Base-by-base conservation (phyloP, 352 stramenopile species). In the Globisporangium nunn region DNA sequence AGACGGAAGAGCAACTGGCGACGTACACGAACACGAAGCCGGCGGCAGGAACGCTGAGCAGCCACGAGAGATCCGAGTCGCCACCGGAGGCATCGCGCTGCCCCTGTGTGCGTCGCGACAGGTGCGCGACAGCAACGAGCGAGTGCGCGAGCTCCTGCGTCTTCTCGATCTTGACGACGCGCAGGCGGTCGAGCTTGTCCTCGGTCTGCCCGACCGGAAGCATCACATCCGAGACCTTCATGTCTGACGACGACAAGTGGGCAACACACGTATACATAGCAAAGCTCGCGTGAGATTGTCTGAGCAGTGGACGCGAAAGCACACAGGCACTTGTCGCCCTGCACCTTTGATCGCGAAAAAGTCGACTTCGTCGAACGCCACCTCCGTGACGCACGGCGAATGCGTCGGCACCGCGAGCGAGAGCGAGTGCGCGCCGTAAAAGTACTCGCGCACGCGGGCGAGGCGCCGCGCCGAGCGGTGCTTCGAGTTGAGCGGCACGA, bases 21-120 rank as follows among this genome's bases (percentile, higher is more conserved):
- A 81, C 81, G 50, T 78, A 95, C 85, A 95, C 73, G 62, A 88
- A 88, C 15, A 95, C 82, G 58, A 93, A 95, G 14, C 85, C 85
- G 37, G 83, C 85, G 31, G 82, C 77, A 0, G 81, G 78, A 0
- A 75, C 62, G 43, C 60, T 53, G 30, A 94, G 67, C 45, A 91
- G 61, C 79, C 78, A 87, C 29, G 78, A 81, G 46, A 78, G 62
- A 52, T 91, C 75, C 46, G 72, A 53, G 28, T 57, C 46, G 67
- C 71, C 15, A 69, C 66, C 4, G 65, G 68, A 66, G 7, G 72
- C 70, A 23, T 71, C 57, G 4, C 55, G 35, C 30, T 81, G 68
- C 31, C 85, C 71, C 52, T 75, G 65, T 6, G 43, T 56, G 15
- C 62, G 66, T 30, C 64, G 70, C 2, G 69, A 23, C 23, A 23